Percentiles rank a stretch among this genome's conserved stretches.
phyloP scores from a whole-genome alignment of 129 eudicot species.

The Flaveria ramosissima region DNA sequence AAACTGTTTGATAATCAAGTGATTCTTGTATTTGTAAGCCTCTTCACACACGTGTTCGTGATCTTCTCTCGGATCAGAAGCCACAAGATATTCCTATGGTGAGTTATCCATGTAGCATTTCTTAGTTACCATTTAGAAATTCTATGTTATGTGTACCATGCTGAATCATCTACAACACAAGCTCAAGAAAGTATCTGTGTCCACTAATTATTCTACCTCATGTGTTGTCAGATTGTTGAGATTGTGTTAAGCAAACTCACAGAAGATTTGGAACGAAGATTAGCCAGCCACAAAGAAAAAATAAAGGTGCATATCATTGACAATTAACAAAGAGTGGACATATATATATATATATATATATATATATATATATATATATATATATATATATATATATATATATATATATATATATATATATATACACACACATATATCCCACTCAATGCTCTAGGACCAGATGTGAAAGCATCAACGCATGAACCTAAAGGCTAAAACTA shows the following conservation, averaged over 20 bases:
- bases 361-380: too few relatives aligned
- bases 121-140: neutral
- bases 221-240: slow-evolving; percentile 60
- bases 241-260: slow-evolving; percentile 59
- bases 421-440: too few relatives aligned
- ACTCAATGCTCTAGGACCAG: too few relatives aligned
- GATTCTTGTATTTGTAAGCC: slow-evolving; percentile 35
- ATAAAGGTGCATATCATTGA: slow-evolving; percentile 32
- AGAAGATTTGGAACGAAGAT: slow-evolving; percentile 60
- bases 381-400: neutral
- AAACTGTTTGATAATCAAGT: slow-evolving; percentile 26
- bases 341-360: neutral
- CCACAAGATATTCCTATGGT: slow-evolving; percentile 75
- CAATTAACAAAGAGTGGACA: neutral
- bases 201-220: neutral
- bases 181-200: slow-evolving; percentile 8
- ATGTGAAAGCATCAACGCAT: too few relatives aligned
- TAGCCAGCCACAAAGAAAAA: slow-evolving; percentile 52
- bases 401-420: too few relatives aligned
- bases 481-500: too few relatives aligned
- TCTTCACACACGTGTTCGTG: slow-evolving; percentile 56
- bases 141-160: neutral
- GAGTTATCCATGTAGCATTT: slow-evolving; percentile 30
- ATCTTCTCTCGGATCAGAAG: slow-evolving; percentile 63
- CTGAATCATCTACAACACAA: neutral